Evolutionary conservation across 305 asterid genomes (phyloP).

Genomic region (Andrographis paniculata): DNA sequence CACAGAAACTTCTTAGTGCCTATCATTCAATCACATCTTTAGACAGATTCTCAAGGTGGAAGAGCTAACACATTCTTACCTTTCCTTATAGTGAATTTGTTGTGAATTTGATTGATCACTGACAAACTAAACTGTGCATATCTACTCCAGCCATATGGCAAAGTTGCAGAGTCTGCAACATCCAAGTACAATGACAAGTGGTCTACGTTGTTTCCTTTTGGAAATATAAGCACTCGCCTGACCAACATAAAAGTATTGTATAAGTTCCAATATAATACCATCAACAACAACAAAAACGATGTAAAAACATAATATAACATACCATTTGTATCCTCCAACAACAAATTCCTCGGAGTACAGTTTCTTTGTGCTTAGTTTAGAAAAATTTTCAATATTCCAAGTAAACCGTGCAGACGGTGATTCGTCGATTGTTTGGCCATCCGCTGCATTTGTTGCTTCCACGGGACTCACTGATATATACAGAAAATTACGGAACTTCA

Average conservation of each 20-base stretch:
- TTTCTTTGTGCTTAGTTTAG: slow-evolving; percentile 42
- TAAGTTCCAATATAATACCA: slow-evolving; percentile 24
- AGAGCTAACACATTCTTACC: slow-evolving; percentile 21
- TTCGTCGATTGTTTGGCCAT: slow-evolving; percentile 40
- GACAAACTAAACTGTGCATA: slow-evolving; percentile 47
- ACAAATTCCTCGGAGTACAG: slow-evolving; percentile 41
- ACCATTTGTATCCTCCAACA: slow-evolving; percentile 61
- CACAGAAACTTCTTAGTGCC: slow-evolving; percentile 2
- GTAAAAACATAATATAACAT: slow-evolving; percentile 9
- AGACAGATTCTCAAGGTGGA: slow-evolving; percentile 3
- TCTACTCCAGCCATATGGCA: slow-evolving; percentile 53
- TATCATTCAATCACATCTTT: slow-evolving; percentile 10
- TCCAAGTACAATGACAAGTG: slow-evolving; percentile 54
- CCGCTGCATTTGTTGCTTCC: slow-evolving; percentile 28
- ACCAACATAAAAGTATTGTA: slow-evolving; percentile 15
- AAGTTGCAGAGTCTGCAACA: slow-evolving; percentile 38
- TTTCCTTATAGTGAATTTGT: slow-evolving; percentile 35
- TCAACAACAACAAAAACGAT: neutral
- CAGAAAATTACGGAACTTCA: slow-evolving; percentile 9
- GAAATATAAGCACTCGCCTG: slow-evolving; percentile 68
- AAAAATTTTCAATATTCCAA: slow-evolving; percentile 44
- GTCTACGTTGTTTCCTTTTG: slow-evolving; percentile 61
- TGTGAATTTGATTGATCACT: slow-evolving; percentile 31
- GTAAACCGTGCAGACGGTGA: slow-evolving; percentile 42
- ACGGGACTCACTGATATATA: slow-evolving; percentile 20